Percentiles rank a stretch among this genome's conserved stretches.
Conservation (phyloP, 805 yeast species). For the Yarrowia hollandica region DNA sequence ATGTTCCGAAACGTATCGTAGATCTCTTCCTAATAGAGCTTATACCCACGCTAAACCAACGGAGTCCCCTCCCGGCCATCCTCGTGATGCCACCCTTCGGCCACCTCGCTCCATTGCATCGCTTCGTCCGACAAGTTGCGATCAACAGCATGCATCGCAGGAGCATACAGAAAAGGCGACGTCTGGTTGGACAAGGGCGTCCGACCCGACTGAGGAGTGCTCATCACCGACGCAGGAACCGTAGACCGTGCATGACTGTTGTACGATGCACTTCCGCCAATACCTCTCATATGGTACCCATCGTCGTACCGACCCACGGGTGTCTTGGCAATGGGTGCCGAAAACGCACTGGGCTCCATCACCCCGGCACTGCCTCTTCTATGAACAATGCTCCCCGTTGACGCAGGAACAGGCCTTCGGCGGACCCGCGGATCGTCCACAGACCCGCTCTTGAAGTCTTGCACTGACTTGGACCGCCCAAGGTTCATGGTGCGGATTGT, state of each 20-base stretch:
- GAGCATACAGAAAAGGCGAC: constrained; percentile 25
- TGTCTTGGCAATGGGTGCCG: constrained; percentile 13
- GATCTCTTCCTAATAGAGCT: too few species aligned
- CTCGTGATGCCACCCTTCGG: constrained; percentile 19
- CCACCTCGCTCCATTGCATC: constrained; percentile 25
- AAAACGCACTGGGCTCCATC: constrained; percentile 22
- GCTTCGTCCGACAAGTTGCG: constrained; percentile 11
- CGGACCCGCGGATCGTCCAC: neutral
- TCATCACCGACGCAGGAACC: constrained; percentile 6
- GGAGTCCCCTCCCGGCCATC: neutral
- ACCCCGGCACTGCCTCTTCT: constrained; percentile 12
- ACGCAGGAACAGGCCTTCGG: neutral
- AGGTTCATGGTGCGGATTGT: constrained; percentile 17
- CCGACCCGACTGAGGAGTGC: constrained; percentile 24
- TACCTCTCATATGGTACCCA: constrained; percentile 10
- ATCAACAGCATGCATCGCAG: constrained; percentile 9
- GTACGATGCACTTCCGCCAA: constrained; percentile 9
- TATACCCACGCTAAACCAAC: constrained; percentile 6
- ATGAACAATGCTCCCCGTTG: neutral
- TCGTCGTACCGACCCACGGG: constrained; percentile 15
- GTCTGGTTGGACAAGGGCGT: constrained; percentile 12
- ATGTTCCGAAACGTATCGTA: too few species aligned
- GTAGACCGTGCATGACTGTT: constrained; percentile 21
- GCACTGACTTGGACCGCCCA: constrained; percentile 22
- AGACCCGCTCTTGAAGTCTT: constrained; percentile 7